Percentiles rank a stretch among this genome's conserved stretches.
Conservation (phyloP, 192 early-diverging fungal genomes). For the Coemansia sp. region DNA sequence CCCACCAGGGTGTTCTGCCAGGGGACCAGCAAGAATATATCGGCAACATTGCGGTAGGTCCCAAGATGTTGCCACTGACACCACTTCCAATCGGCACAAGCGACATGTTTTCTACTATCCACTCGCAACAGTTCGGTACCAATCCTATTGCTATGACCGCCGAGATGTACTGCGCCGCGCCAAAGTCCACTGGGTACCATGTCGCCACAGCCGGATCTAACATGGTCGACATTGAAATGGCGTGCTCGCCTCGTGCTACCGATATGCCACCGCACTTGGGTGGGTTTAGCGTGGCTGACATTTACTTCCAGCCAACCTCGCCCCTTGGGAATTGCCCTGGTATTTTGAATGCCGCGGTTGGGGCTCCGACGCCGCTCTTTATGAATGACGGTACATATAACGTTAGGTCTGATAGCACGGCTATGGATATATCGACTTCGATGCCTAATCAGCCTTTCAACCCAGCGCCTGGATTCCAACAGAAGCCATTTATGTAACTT, state of each 20-base stretch:
- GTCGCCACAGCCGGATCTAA: neutral
- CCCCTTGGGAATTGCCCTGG: neutral
- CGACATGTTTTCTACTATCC: neutral
- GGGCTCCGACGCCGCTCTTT: constrained; percentile 5
- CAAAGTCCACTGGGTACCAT: neutral
- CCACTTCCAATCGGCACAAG: neutral
- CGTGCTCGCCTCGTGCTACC: neutral
- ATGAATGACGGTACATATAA: neutral
- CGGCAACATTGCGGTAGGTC: neutral
- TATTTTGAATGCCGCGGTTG: neutral
- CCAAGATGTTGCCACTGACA: neutral
- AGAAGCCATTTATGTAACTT: neutral
- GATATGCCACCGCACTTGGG: neutral
- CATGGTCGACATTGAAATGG: neutral
- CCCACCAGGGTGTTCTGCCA: constrained; percentile 10
- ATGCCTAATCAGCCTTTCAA: neutral
- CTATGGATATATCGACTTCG: neutral
- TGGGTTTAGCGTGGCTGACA: constrained; percentile 4
- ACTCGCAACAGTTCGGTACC: neutral
- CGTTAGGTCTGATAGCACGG: neutral
- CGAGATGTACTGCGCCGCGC: neutral
- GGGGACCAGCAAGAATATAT: constrained; percentile 5
- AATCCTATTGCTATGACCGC: neutral
- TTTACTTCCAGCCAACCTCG: neutral
- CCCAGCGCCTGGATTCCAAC: neutral